Evolutionary conservation across 2,329 filamentous ascomycete genomes (phyloP), one percentile per base, ranked within the genome.

Genomic region (Botrytis deweyae): DNA sequence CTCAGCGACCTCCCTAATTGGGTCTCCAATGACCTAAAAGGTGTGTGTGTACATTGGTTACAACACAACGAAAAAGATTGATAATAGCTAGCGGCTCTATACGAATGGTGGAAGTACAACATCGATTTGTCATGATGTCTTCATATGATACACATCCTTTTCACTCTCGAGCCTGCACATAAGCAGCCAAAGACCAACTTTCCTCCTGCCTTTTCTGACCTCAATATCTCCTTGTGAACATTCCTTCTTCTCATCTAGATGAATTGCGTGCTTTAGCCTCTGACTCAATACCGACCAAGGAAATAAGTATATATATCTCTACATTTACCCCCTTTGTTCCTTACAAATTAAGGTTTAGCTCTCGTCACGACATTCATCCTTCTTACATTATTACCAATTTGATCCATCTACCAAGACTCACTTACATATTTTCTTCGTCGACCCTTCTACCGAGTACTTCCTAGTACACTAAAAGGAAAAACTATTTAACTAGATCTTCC

Each of bases 321-420:
- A 55, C 20, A 55, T 67, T 40, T 67, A 40, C 46, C 33, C 25
- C 66, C 66, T 68, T 68, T 68, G 49, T 59, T 58, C 36, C 36
- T 42, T 33, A 42, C 49, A 40, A 58, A 55, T 67, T 18, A 58
- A 58, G 65, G 65, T 42, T 42, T 55, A 72, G 59, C 33, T 52
- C 61, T 52, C 61, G 16, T 38, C 42, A 66, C 42, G 42, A 49
- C 25, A 42, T 67, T 29, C 63, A 22, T 25, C 42, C 44, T 20
- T 67, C 46, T 29, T 22, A 55, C 65, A 12, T 68, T 67, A 67
- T 67, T 67, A 67, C 65, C 65, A 67, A 67, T 67, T 67, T 55
- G 46, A 40, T 18, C 65, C 65, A 55, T 55, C 18, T 38, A 67
- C 65, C 46, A 67, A 67, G 63, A 73, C 20, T 38, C 46, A 58